Conservation (phyloP, 2,329 filamentous ascomycete genomes). For the Aspergillus amoenus region DNA sequence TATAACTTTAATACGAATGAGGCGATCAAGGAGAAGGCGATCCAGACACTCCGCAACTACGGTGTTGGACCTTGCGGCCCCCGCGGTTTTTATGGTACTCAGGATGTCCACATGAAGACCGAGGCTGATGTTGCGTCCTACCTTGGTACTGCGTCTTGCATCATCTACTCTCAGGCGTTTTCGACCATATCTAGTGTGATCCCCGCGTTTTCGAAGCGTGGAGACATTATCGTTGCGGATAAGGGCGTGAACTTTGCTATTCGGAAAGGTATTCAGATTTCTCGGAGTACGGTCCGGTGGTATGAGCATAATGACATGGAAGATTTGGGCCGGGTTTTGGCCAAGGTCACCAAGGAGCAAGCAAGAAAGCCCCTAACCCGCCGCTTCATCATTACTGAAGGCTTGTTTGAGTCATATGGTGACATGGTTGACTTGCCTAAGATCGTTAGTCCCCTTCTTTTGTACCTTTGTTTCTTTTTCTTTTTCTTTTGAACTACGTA, state of each 20-base stretch:
- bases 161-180: conserved; percentile 94
- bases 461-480: neutral
- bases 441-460: conserved; percentile 58
- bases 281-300: conserved; percentile 86
- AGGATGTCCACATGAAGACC: conserved; percentile 97
- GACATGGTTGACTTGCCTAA: conserved; percentile 82
- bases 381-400: conserved; percentile 94
- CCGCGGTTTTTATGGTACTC: conserved; percentile 96
- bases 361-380: conserved; percentile 83
- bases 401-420: conserved; percentile 85
- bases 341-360: conserved; percentile 84
- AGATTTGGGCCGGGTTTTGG: conserved; percentile 81
- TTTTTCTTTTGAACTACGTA: neutral
- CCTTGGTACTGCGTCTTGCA: conserved; percentile 82
- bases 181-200: conserved; percentile 97
- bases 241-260: conserved; percentile 91
- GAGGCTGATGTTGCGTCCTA: conserved; percentile 91
- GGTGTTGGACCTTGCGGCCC: conserved; percentile 96
- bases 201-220: conserved; percentile 93
- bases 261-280: conserved; percentile 90
- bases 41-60: conserved; percentile 89
- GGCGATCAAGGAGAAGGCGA: conserved; percentile 88
- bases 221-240: conserved; percentile 95
- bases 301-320: conserved; percentile 96
- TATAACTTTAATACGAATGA: conserved; percentile 97